A percentile compares a stretch with the other conserved stretches of the same genome.
Evolutionary conservation across 2,329 filamentous ascomycete species (phyloP).

Genomic region (Chaetomium sp.): DNA sequence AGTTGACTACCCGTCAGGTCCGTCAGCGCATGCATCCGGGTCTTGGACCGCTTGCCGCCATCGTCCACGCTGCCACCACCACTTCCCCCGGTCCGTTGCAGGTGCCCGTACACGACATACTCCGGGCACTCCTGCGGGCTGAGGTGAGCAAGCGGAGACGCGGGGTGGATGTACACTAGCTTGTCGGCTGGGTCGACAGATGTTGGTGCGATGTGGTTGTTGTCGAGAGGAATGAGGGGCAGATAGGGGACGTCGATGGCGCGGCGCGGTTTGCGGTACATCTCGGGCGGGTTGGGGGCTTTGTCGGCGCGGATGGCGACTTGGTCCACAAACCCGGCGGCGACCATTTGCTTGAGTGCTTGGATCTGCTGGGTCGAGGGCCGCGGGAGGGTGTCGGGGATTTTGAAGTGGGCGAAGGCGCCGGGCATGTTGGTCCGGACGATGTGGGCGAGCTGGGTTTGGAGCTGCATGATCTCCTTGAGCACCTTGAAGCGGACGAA

Average conservation of each 20-base stretch:
- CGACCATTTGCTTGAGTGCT: conserved; percentile 83
- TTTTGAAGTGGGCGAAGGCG: conserved; percentile 51
- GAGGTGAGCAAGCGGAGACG: conserved; percentile 68
- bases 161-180: conserved; percentile 81
- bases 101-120: conserved; percentile 80
- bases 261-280: conserved; percentile 64
- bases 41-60: conserved; percentile 57
- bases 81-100: conserved; percentile 57
- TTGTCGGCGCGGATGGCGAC: conserved; percentile 87
- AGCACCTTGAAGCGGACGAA: conserved; percentile 86
- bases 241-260: conserved; percentile 90
- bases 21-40: conserved; percentile 82
- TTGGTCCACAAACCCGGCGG: conserved; percentile 89
- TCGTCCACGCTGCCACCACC: conserved; percentile 28
- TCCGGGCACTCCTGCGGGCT: conserved; percentile 69
- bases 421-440: conserved; percentile 64
- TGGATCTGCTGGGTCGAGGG: conserved; percentile 64
- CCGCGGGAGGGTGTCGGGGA: conserved; percentile 49
- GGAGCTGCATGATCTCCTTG: conserved; percentile 76
- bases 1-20: conserved; percentile 71
- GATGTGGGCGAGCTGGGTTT: conserved; percentile 74
- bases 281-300: conserved; percentile 64
- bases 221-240: conserved; percentile 66
- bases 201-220: conserved; percentile 22
- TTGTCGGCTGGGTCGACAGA: conserved; percentile 44